These are phyloP conservation scores for Globisporangium irregulare DNA, from an alignment of 352 stramenopile genomes.

Conservation along the genomic window DNA sequence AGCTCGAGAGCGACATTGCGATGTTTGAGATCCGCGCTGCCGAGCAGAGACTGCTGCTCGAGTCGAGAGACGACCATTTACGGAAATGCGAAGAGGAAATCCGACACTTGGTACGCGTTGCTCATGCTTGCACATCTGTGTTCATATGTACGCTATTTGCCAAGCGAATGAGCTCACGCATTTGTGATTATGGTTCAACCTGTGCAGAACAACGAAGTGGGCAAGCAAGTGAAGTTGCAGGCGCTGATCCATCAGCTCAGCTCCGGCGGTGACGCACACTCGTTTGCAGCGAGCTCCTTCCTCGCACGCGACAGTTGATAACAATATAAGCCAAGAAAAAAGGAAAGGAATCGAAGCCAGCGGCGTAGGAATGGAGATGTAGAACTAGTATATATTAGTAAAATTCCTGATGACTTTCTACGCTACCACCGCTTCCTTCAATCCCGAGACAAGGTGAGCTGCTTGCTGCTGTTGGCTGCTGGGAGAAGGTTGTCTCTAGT, in stretches of 20 bases:
- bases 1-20: constrained; percentile 62
- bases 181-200: not conserved
- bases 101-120: constrained; percentile 48
- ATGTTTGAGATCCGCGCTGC: constrained; percentile 59
- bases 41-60: constrained; percentile 51
- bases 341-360: not conserved
- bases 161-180: not conserved
- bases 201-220: constrained; percentile 62
- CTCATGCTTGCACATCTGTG: not conserved
- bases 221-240: constrained; percentile 80
- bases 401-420: constrained; percentile 17
- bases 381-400: constrained; percentile 30
- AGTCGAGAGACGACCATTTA: constrained; percentile 63
- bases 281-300: constrained; percentile 45
- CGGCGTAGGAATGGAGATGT: constrained; percentile 1
- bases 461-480: not conserved
- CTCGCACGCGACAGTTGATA: constrained; percentile 51
- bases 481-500: constrained; percentile 17
- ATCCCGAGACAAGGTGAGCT: constrained; percentile 1
- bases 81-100: constrained; percentile 71
- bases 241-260: constrained; percentile 82
- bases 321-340: not conserved
- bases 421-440: constrained; percentile 1
- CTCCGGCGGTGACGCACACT: constrained; percentile 53
- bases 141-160: not conserved